Base-by-base conservation (phyloP, 345 rosid genomes). In the Bretschneidera sinensis region DNA sequence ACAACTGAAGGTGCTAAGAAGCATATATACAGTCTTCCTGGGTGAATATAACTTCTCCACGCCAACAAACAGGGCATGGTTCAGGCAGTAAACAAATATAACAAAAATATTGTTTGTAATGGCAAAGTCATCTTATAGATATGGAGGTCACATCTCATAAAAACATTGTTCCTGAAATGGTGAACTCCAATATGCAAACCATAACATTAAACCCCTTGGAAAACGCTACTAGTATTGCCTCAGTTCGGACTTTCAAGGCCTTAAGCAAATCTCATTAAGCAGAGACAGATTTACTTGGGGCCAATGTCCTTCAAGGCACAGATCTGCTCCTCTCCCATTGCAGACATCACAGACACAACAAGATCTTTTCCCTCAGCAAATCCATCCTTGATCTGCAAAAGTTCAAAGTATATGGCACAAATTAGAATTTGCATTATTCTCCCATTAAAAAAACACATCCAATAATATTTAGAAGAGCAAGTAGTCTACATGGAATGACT, bases 291-390 rank as follows among this genome's bases (percentile, higher is more conserved):
- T 54, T 69, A 69, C 28, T 78, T 88, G 47, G 89, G 85, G 56
- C 92, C 96, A 74, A 88, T 79, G 70, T 88, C 94, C 83, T 86
- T 89, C 7, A 84, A 77, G 65, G 87, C 83, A 68, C 85, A 79
- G 68, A 89, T 86, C 82, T 86, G 96, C 84, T 89, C 96, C 79
- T 89, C 94, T 43, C 96, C 96, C 96, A 89, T 89, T 45, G 96
- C 71, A 66, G 83, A 82, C 96, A 86, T 86, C 58, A 89, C 94
- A 43, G 82, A 47, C 68, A 89, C 92, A 43, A 86, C 88, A 45
- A 89, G 83, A 70, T 88, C 92, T 65, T 82, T 86, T 1, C 92
- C 96, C 48, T 84, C 89, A 8, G 64, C 82, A 60, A 83, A 82
- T 63, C 92, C 92, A 50, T 74, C 78, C 88, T 78, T 84, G 79